These are phyloP conservation scores for Cinchona pubescens DNA, from an alignment of 257 asterid species.

Conservation along the genomic window DNA sequence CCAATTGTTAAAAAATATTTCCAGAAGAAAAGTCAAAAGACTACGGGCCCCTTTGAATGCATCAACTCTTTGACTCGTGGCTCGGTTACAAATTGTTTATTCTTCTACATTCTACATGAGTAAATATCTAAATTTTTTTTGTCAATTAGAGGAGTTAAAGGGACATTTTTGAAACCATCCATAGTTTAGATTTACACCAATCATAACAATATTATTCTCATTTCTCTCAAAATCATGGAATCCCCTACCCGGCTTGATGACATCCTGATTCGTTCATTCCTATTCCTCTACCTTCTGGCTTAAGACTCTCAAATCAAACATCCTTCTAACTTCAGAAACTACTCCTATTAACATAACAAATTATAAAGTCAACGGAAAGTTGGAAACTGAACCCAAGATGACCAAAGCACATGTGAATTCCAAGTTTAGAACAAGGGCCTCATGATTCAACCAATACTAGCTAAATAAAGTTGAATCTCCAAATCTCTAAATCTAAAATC, in stretches of 20 bases:
- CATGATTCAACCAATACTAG: neutral
- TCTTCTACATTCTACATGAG: no score
- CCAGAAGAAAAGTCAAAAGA: neutral
- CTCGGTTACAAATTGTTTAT: no score
- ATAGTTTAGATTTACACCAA: neutral
- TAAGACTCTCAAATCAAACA: neutral
- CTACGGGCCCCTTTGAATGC: neutral
- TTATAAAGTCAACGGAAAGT: no score
- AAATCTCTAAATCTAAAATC: neutral
- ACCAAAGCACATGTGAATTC: neutral
- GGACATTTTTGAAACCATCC: neutral
- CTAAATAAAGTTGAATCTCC: neutral
- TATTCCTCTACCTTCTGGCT: neutral
- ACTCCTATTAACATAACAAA: neutral
- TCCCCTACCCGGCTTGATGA: conserved; percentile 31
- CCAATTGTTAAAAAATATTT: neutral
- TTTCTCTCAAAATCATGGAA: conserved; percentile 7
- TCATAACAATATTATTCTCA: neutral
- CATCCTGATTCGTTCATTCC: conserved; percentile 9
- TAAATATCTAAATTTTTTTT: no score
- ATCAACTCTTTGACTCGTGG: neutral
- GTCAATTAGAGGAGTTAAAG: neutral
- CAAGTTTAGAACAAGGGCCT: neutral
- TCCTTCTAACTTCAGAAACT: neutral
- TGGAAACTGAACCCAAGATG: neutral